A percentile compares a stretch with the other conserved stretches of the same genome.
Evolutionary conservation across 2,329 filamentous ascomycete genomes (phyloP).

Genomic region (Colletotrichum brevisporum): DNA sequence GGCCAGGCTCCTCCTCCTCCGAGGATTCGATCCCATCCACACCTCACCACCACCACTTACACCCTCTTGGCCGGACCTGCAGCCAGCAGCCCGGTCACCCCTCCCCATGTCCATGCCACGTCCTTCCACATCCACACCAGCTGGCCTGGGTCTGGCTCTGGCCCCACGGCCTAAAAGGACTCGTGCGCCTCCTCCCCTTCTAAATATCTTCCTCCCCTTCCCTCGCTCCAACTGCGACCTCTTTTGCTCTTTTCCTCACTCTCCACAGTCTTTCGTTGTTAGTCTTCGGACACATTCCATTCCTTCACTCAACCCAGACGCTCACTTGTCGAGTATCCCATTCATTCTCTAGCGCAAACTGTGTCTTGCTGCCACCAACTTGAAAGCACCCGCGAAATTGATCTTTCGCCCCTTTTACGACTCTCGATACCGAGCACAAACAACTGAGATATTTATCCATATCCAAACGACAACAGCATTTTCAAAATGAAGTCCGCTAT

Average conservation of each 20-base stretch:
- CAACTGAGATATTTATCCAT: constrained; percentile 16
- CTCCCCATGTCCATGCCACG: constrained; percentile 21
- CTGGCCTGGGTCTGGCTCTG: neutral
- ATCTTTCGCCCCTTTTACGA: constrained; percentile 41
- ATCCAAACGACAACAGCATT: constrained; percentile 8
- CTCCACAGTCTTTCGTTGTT: constrained; percentile 41
- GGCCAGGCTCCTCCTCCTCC: constrained; percentile 4
- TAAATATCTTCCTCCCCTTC: constrained; percentile 31
- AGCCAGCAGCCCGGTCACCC: neutral
- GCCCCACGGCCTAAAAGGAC: constrained; percentile 38
- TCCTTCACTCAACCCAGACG: constrained; percentile 38
- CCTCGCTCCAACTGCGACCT: neutral
- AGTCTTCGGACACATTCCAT: constrained; percentile 42
- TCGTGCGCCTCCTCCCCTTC: constrained; percentile 35
- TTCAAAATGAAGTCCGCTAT: constrained; percentile 64
- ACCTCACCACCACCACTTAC: neutral
- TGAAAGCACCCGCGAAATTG: constrained; percentile 38
- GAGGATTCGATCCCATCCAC: constrained; percentile 38
- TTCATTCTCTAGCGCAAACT: constrained; percentile 41
- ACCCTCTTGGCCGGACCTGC: neutral
- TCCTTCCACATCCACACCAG: constrained; percentile 7
- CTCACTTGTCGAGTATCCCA: constrained; percentile 34
- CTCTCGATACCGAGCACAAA: constrained; percentile 23
- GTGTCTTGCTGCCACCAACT: constrained; percentile 41
- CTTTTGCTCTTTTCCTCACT: constrained; percentile 24